These are phyloP conservation scores for Flammula alnicola DNA, from an alignment of 1,284 basidiomycete species.

Conservation along the genomic window DNA sequence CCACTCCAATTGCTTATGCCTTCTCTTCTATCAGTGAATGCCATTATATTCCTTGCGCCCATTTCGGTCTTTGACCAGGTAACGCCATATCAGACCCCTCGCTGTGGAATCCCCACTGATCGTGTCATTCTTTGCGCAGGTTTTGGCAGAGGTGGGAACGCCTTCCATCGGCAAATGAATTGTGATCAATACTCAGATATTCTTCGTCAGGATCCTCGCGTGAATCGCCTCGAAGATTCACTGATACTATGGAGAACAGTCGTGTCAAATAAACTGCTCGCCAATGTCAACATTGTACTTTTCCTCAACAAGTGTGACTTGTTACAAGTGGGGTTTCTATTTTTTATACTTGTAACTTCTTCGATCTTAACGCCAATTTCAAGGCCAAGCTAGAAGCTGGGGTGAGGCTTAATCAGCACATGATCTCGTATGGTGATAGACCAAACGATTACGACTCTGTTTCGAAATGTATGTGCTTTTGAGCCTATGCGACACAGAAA, in stretches of 20 bases:
- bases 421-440: slow-evolving; percentile 69
- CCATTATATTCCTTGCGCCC: slow-evolving; percentile 83
- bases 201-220: slow-evolving; percentile 57
- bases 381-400: slow-evolving; percentile 77
- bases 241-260: slow-evolving; percentile 71
- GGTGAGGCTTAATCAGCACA: slow-evolving; percentile 67
- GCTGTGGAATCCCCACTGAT: slow-evolving; percentile 1
- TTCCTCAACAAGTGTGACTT: slow-evolving; percentile 83
- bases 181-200: slow-evolving; percentile 5
- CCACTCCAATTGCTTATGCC: slow-evolving; percentile 12
- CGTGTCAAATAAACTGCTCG: slow-evolving; percentile 69
- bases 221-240: slow-evolving; percentile 80
- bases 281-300: slow-evolving; percentile 72
- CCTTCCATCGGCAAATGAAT: slow-evolving; percentile 1
- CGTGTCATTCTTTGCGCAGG: slow-evolving; percentile 31
- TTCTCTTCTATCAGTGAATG: slow-evolving; percentile 58
- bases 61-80: slow-evolving; percentile 83
- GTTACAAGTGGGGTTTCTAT: slow-evolving; percentile 50
- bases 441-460: slow-evolving; percentile 77
- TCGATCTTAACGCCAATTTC: neutral
- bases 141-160: slow-evolving; percentile 65
- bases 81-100: neutral
- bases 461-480: slow-evolving; percentile 59
- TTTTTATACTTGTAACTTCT: neutral
- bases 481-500: neutral